Base-by-base conservation (phyloP, 202 grass and related monocot species). In the Saccharum hybrid region DNA sequence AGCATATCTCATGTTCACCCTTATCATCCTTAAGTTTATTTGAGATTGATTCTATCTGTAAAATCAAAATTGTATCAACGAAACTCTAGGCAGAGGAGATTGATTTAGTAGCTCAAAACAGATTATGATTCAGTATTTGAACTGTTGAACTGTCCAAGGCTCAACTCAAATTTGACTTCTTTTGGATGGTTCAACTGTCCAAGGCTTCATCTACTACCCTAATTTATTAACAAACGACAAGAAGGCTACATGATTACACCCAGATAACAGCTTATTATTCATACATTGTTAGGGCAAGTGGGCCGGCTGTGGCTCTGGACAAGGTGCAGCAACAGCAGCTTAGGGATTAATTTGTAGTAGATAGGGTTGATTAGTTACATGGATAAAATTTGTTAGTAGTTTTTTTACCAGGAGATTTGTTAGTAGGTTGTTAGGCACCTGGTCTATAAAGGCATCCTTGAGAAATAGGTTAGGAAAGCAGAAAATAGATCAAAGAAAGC, bases 31-130 rank as follows among this genome's bases (percentile, higher is more conserved):
- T 43, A 26, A 90, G 88, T 69, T 90, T 90, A 75, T 33, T 56
- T 79, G 84, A 86, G 43, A 86, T 83, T 46, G 80, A 86, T 80
- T 83, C 80, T 71, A 90, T 90, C 88, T 90, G 72, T 31, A 64
- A 13, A 69, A 74, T 40, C 7, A 52, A 85, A 34, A 56, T 16
- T 69, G 43, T 30, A 34, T 90, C 7, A 84, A 74, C 63, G 49
- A 46, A 76, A 71, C 66, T 72, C 56, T 42, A 52, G 33, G 36
- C 71, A 69, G 41, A 87, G 59, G 5, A 73, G 10, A 66, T 66
- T 79, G 33, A 61, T 77, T 72, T 68, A 49, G 72, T 63, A 89
- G 56, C 66, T 66, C 23, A 76, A 76, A 71, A 63, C 51, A 75
- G 28, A 37, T 15, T 36, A 81, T 72, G 14, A 43, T 66, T 49